phyloP scores from a whole-genome alignment of 2,329 filamentous ascomycete genomes.

The Neopestalotiopsis sp. region DNA sequence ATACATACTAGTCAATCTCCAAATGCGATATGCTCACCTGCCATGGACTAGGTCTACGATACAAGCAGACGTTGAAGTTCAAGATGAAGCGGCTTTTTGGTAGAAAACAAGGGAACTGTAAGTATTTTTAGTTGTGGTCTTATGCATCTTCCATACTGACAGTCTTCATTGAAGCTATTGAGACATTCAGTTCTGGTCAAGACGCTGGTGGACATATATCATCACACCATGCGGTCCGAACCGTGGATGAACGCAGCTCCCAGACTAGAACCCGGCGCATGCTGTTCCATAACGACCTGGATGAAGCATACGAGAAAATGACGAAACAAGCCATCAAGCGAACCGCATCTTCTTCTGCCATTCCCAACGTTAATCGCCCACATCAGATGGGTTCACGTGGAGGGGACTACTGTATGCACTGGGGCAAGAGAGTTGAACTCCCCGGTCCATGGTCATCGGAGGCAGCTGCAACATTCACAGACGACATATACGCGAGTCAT shows the following conservation, averaged over 20 bases:
- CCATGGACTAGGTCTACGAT: slow-evolving; percentile 9
- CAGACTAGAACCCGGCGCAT: slow-evolving; percentile 8
- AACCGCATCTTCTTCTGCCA: slow-evolving; percentile 10
- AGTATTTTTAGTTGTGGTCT: not conserved
- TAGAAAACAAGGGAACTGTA: not conserved
- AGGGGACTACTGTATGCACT: slow-evolving; percentile 13
- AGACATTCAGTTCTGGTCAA: not conserved
- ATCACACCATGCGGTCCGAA: slow-evolving; percentile 12
- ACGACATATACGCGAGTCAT: slow-evolving; percentile 14
- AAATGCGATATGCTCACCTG: not conserved
- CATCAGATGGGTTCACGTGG: slow-evolving; percentile 14
- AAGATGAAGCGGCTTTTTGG: not conserved
- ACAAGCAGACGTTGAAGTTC: slow-evolving; percentile 3
- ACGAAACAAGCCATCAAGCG: slow-evolving; percentile 9
- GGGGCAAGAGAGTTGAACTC: slow-evolving; percentile 15
- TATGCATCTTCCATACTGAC: not conserved
- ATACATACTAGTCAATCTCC: slow-evolving; percentile 21
- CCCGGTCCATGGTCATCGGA: slow-evolving; percentile 16
- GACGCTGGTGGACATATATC: slow-evolving; percentile 11
- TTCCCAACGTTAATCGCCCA: not conserved
- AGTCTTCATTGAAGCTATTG: not conserved
- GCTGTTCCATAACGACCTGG: slow-evolving; percentile 18
- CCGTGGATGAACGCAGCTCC: slow-evolving; percentile 9
- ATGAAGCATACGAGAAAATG: slow-evolving; percentile 6
- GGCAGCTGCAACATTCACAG: slow-evolving; percentile 7